Base-by-base conservation (phyloP, 768 basidiomycete genomes). In the Phaeolepiota aurea region DNA sequence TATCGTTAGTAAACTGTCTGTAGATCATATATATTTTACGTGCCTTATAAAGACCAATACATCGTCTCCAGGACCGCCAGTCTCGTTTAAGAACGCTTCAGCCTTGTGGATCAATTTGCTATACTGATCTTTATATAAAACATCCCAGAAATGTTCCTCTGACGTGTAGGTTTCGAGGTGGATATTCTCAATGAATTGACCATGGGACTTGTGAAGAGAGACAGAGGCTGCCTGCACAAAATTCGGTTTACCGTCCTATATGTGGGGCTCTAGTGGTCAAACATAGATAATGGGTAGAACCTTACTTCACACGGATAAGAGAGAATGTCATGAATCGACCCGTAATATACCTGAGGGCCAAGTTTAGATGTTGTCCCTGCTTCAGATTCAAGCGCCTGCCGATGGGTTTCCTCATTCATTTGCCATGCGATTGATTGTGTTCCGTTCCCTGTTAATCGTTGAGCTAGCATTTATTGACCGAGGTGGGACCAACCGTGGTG, bases 361-460 rank as follows among this genome's bases (percentile, higher is more conserved):
- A 59, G 57, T 37, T 68, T 70, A 1, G 47, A 11, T 1, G 46
- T 48, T 3, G 57, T 47, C 3, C 64, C 75, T 20, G 49, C 68
- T 48, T 75, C 73, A 2, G 55, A 57, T 53, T 82, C 79, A 0
- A 88, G 70, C 2, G 71, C 74, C 48, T 80, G 72, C 11, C 79
- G 73, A 56, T 89, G 81, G 0, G 84, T 77, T 47, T 91, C 87
- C 52, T 88, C 87, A 48, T 98, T 97, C 44, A 97, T 82, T 42
- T 85, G 79, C 88, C 90, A 94, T 0, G 71, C 75, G 22, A 97
- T 80, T 1, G 89, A 79, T 57, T 99, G 94, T 0, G 94, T 98
- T 1, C 94, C 93, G 54, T 96, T 94, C 2, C 92, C 90, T 87
- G 60, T 40, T 34, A 5, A 19, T 23, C 16, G 32, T 4, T 37